Conservation (phyloP, 225 moss, liverwort and hornwort species). For the Takakia lepidozioides region DNA sequence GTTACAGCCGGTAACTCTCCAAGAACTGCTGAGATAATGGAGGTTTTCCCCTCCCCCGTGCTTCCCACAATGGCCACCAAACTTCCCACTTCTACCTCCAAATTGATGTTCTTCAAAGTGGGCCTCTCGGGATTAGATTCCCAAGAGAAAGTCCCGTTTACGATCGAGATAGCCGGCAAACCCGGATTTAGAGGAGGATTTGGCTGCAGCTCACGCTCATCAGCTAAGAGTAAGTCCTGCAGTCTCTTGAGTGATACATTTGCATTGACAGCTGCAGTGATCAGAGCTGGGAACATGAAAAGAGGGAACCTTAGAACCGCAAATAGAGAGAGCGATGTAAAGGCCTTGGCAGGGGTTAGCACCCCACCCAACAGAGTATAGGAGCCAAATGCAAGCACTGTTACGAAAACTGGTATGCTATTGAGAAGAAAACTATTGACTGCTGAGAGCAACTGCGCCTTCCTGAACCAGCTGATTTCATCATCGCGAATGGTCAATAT, state of each 20-base stretch:
- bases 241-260: constrained; percentile 38
- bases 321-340: constrained; percentile 42
- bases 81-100: constrained; percentile 21
- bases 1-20: constrained; percentile 30
- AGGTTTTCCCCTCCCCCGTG: constrained; percentile 48
- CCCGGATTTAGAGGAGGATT: constrained; percentile 23
- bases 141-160: constrained; percentile 37
- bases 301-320: constrained; percentile 36
- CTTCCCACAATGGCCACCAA: constrained; percentile 45
- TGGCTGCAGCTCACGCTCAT: constrained; percentile 27
- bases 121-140: constrained; percentile 16
- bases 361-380: constrained; percentile 22
- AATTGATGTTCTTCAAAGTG: constrained; percentile 26
- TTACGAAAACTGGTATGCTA: constrained; percentile 38
- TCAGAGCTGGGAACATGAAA: constrained; percentile 41
- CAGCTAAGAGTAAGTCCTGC: constrained; percentile 34
- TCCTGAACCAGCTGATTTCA: constrained; percentile 40
- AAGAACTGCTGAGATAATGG: constrained; percentile 34
- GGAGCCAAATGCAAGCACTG: constrained; percentile 36
- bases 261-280: constrained; percentile 44
- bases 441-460: constrained; percentile 25
- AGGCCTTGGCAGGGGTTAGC: constrained; percentile 42
- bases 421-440: constrained; percentile 40
- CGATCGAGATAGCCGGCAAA: constrained; percentile 26
- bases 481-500: constrained; percentile 20